Evolutionary conservation across 192 early-diverging fungal genomes (phyloP), one percentile per base, ranked within the genome.

Genomic region (Podila epigama): DNA sequence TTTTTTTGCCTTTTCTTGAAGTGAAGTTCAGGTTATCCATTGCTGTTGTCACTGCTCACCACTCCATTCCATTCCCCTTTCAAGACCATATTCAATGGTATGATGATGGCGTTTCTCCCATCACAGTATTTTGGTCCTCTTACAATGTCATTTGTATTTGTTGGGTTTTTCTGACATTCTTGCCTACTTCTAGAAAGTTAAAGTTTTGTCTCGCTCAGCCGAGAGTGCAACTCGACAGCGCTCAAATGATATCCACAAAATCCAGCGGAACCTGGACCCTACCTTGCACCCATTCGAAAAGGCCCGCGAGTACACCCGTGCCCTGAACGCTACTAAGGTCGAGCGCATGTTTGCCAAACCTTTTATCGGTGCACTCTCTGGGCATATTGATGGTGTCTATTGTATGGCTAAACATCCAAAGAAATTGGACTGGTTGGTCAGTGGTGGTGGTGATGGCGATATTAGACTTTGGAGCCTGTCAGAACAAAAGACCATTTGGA

Each of bases 331-430:
- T 5, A 90, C 91, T 44, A 99, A 99, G 70, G 69, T 98, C 25
- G 96, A 98, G 66, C 86, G 96, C 36, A 82, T 99, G 86, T 95
- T 98, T 85, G 95, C 98, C 56, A 98, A 98, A 75, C 98, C 98
- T 16, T 99, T 99, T 69, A 79, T 99, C 27, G 95, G 89, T 7
- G 88, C 94, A 18, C 81, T 99, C 28, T 83, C 82, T 44, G 98
- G 98, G 0, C 98, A 99, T 63, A 84, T 94, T 40, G 98, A 98
- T 60, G 98, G 98, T 42, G 93, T 99, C 18, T 98, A 99, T 69
- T 82, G 89, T 60, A 89, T 99, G 88, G 90, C 92, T 1, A 98
- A 98, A 81, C 95, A 99, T 65, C 96, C 98, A 4, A 90, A 89
- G 54, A 86, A 91, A 25, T 81, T 99, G 28, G 92, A 92, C 20